Evolutionary conservation across 75 land plant genomes (phyloP).

Genomic region (Selaginella tamariscina): DNA sequence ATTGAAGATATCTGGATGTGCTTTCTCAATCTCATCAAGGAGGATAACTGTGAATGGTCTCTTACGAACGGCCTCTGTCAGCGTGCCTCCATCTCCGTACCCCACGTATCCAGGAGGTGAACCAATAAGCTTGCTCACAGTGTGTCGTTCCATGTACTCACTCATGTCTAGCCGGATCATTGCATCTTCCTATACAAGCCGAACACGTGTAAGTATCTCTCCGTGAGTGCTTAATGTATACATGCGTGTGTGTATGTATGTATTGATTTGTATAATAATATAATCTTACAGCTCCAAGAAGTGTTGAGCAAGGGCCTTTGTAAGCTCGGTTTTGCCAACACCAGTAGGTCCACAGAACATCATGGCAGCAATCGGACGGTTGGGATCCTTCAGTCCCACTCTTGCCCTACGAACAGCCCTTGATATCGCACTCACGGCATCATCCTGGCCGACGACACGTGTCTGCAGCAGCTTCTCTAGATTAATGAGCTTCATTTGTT

Average conservation of each 20-base stretch:
- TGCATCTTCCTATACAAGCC: constrained; percentile 53
- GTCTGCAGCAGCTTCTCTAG: constrained; percentile 59
- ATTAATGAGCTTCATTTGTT: constrained; percentile 42
- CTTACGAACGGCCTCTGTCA: constrained; percentile 84
- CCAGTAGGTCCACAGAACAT: constrained; percentile 99
- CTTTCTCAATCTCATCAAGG: constrained; percentile 95
- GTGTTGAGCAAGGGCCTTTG: constrained; percentile 75
- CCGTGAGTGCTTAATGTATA: not conserved
- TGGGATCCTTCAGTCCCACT: constrained; percentile 81
- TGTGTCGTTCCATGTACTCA: constrained; percentile 94
- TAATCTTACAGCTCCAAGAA: constrained; percentile 77
- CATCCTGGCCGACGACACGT: constrained; percentile 88
- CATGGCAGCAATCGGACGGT: constrained; percentile 83
- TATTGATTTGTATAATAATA: too few relatives aligned
- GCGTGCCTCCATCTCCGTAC: constrained; percentile 79
- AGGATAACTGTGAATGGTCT: constrained; percentile 75
- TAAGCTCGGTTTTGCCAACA: constrained; percentile 93
- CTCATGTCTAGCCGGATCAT: constrained; percentile 97
- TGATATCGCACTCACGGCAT: constrained; percentile 72
- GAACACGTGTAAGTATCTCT: not conserved
- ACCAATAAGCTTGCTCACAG: constrained; percentile 89
- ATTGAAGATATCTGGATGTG: constrained; percentile 89
- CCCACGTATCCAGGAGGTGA: constrained; percentile 98
- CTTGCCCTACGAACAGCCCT: constrained; percentile 80
- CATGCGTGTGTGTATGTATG: not conserved